Percentiles rank a stretch among this genome's conserved stretches.
Evolutionary conservation across 371 early-diverging fungal species (phyloP).

Genomic region (Mortierella sp.): DNA sequence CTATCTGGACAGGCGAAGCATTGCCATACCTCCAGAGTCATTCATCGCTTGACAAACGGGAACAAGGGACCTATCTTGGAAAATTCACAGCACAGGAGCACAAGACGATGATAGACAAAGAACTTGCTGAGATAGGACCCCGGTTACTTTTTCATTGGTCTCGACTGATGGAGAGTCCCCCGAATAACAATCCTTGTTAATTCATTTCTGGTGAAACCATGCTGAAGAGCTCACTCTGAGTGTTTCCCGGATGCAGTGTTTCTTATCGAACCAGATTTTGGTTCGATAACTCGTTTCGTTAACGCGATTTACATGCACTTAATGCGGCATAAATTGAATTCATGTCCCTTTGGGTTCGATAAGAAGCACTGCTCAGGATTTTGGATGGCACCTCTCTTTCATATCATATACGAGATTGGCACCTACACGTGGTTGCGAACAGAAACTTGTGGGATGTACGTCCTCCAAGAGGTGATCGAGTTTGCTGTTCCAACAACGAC

Average conservation of each 20-base stretch:
- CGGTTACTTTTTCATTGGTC: not conserved
- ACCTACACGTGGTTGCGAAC: too few species aligned
- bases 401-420: too few species aligned
- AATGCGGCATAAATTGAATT: too few species aligned
- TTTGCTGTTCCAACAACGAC: too few species aligned
- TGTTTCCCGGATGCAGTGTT: conserved; percentile 1
- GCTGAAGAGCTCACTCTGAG: conserved; percentile 10
- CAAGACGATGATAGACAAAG: conserved; percentile 10
- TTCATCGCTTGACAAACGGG: conserved; percentile 2
- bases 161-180: not conserved
- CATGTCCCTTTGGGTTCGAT: too few species aligned
- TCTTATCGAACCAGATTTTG: too few species aligned
- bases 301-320: too few species aligned
- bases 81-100: conserved; percentile 10
- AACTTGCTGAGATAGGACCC: conserved; percentile 5
- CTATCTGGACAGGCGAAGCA: not conserved
- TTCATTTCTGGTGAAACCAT: conserved; percentile 6
- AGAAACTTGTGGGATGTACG: too few species aligned
- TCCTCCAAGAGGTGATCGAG: too few species aligned
- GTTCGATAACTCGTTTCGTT: too few species aligned
- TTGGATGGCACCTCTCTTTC: too few species aligned
- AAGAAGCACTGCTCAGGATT: too few species aligned
- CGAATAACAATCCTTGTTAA: not conserved
- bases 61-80: not conserved
- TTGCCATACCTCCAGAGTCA: conserved; percentile 6